A percentile compares a stretch with the other conserved stretches of the same genome.
Conservation (phyloP, 1,284 basidiomycete species). For the Cutaneotrichosporon arboriforme region DNA sequence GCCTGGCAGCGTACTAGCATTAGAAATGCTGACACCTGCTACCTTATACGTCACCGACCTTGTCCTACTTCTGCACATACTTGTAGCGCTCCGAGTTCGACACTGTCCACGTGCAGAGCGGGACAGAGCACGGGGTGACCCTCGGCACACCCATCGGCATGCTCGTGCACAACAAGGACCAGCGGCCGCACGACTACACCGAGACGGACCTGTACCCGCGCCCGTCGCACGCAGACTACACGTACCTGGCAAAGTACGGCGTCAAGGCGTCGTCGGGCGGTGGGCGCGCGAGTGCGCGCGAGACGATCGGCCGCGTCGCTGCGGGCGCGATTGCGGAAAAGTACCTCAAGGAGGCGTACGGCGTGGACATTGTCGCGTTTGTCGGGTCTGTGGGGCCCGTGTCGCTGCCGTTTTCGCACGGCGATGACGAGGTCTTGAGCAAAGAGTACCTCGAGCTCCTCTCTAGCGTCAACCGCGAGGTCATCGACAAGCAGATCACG, state of each 20-base stretch:
- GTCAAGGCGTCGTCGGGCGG: conserved; percentile 96
- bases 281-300: conserved; percentile 86
- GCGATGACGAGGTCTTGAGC: conserved; percentile 70
- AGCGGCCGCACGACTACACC: conserved; percentile 95
- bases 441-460: conserved; percentile 80
- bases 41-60: no score
- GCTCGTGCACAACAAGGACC: conserved; percentile 95
- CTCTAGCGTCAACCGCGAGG: conserved; percentile 70
- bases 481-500: conserved; percentile 82
- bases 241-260: conserved; percentile 96
- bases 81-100: conserved; percentile 94
- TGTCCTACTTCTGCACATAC: neutral
- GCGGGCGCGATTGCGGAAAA: conserved; percentile 97
- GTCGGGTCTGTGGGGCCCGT: conserved; percentile 94
- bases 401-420: conserved; percentile 62
- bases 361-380: conserved; percentile 94
- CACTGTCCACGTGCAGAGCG: conserved; percentile 87
- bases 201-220: conserved; percentile 97
- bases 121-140: conserved; percentile 87
- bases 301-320: conserved; percentile 96
- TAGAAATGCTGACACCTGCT: no score
- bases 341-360: conserved; percentile 81
- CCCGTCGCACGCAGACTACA: conserved; percentile 96
- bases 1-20: no score
- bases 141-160: conserved; percentile 96